phyloP scores from a whole-genome alignment of 1,284 basidiomycete genomes.

The Calocybe gambosa region DNA sequence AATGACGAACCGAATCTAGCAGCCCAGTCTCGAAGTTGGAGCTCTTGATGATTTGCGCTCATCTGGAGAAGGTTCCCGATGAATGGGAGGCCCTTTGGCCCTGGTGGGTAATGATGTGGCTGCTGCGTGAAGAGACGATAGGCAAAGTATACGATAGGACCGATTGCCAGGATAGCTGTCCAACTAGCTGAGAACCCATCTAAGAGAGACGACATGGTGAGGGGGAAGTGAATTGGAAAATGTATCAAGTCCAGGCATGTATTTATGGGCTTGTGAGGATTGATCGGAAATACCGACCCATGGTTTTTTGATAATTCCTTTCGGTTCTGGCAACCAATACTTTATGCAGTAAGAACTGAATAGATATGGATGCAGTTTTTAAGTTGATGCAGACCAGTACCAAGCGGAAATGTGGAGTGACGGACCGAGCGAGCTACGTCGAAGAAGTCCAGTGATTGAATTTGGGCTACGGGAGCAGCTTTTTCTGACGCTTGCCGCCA shows the following conservation, averaged over 20 bases:
- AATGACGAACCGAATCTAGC: slow-evolving; percentile 29
- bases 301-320: slow-evolving; percentile 9
- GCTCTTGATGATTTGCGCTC: slow-evolving; percentile 32
- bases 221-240: slow-evolving; percentile 2
- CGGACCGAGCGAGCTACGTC: slow-evolving; percentile 14
- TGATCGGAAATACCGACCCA: slow-evolving; percentile 12
- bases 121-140: slow-evolving; percentile 19
- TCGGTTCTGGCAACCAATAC: background rate
- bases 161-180: slow-evolving; percentile 16
- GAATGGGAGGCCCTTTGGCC: slow-evolving; percentile 38
- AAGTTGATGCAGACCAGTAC: too few relatives aligned
- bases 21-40: slow-evolving; percentile 35
- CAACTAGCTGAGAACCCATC: slow-evolving; percentile 12
- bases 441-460: slow-evolving; percentile 17
- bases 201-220: slow-evolving; percentile 16
- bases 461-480: slow-evolving; percentile 19
- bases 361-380: background rate
- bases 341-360: slow-evolving; percentile 2
- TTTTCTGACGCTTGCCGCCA: slow-evolving; percentile 21
- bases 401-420: slow-evolving; percentile 10
- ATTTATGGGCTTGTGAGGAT: slow-evolving; percentile 12
- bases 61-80: slow-evolving; percentile 48
- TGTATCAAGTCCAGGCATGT: slow-evolving; percentile 6
- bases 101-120: slow-evolving; percentile 34
- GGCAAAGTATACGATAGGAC: slow-evolving; percentile 17